phyloP scores from a whole-genome alignment of 2,329 filamentous ascomycete genomes.

The Sclerotiophoma versabilis region DNA sequence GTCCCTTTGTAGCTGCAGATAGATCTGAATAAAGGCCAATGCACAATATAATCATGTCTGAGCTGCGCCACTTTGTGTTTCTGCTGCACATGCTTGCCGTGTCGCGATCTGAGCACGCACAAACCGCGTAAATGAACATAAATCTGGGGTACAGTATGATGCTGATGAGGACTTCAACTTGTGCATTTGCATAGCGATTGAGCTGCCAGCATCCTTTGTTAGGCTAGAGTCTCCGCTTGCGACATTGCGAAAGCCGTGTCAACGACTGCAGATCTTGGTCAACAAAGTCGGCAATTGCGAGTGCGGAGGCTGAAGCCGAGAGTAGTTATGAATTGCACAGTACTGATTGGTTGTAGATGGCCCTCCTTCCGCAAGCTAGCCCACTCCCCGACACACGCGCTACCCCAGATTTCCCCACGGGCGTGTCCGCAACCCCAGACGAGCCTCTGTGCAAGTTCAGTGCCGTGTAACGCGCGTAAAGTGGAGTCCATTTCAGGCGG shows the following conservation, averaged over 20 bases:
- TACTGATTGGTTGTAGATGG: neutral
- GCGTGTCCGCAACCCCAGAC: neutral
- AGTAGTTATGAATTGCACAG: neutral
- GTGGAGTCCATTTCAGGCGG: neutral
- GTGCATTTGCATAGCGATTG: neutral
- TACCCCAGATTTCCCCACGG: conserved; percentile 7
- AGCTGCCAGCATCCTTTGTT: neutral
- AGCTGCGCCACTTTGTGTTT: neutral
- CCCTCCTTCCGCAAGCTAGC: conserved; percentile 22
- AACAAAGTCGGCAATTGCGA: neutral
- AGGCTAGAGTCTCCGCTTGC: neutral
- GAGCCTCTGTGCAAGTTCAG: neutral
- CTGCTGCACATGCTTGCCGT: neutral
- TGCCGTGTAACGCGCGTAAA: neutral
- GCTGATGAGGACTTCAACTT: neutral
- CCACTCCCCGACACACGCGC: conserved; percentile 7
- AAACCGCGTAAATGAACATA: no score
- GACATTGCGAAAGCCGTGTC: neutral
- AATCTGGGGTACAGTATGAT: no score
- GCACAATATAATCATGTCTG: neutral
- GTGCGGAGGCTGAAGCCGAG: neutral
- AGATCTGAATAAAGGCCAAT: neutral
- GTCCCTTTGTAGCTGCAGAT: conserved; percentile 17
- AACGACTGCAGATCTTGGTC: neutral
- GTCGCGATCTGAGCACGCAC: no score